These are phyloP conservation scores for Pythium insidiosum DNA, from an alignment of 352 stramenopile genomes.

Conservation along the genomic window DNA sequence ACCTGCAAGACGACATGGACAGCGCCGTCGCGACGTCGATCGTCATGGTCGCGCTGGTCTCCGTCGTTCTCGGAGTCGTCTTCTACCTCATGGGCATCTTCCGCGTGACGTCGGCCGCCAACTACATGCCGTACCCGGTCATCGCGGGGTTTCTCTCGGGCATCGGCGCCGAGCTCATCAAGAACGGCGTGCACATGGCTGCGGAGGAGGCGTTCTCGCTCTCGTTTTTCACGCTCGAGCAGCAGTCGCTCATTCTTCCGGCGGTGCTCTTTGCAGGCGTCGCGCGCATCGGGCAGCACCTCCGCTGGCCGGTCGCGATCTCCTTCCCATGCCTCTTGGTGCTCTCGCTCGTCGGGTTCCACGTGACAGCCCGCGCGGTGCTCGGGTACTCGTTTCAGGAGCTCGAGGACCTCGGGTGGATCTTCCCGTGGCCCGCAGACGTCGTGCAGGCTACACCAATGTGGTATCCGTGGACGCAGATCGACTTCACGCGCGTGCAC, in stretches of 20 bases:
- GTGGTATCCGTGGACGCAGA: slow-evolving; percentile 71
- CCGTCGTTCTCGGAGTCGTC: slow-evolving; percentile 43
- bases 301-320: slow-evolving; percentile 54
- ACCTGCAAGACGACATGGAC: slow-evolving; percentile 51
- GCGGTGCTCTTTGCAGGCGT: slow-evolving; percentile 49
- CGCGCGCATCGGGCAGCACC: slow-evolving; percentile 46
- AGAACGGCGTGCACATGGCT: slow-evolving; percentile 77
- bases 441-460: slow-evolving; percentile 63
- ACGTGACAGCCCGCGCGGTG: slow-evolving; percentile 23
- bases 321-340: slow-evolving; percentile 65
- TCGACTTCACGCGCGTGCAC: slow-evolving; percentile 48
- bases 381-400: slow-evolving; percentile 23
- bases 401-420: slow-evolving; percentile 28
- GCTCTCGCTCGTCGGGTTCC: slow-evolving; percentile 51
- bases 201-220: slow-evolving; percentile 40
- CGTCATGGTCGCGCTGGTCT: slow-evolving; percentile 66
- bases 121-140: slow-evolving; percentile 82
- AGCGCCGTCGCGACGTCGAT: slow-evolving; percentile 60
- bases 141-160: slow-evolving; percentile 78
- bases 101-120: slow-evolving; percentile 66
- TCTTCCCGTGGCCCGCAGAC: slow-evolving; percentile 56
- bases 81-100: slow-evolving; percentile 68
- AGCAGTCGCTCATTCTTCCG: slow-evolving; percentile 47
- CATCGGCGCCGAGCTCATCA: slow-evolving; percentile 69
- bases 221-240: slow-evolving; percentile 45